These are phyloP conservation scores for Picochlorum costavermella DNA, from an alignment of 139 green algal genomes.

Conservation along the genomic window DNA sequence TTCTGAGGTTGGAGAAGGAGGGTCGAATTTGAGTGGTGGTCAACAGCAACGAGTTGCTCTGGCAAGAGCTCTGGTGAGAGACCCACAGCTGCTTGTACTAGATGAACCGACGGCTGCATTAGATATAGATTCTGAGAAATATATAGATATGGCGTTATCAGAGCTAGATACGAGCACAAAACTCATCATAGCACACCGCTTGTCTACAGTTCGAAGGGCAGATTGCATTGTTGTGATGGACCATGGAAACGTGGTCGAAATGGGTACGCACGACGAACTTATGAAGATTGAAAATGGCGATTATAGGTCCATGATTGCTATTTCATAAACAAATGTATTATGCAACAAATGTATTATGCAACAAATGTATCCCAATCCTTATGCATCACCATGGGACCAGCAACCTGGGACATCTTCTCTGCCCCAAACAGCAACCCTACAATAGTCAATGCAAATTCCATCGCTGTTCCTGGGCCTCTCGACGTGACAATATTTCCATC, in stretches of 20 bases:
- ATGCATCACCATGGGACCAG: slow-evolving; percentile 85
- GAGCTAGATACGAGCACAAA: slow-evolving; percentile 51
- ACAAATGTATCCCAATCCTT: slow-evolving; percentile 16
- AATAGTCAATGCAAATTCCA: slow-evolving; percentile 90
- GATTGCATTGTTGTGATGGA: slow-evolving; percentile 66
- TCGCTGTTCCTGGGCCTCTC: slow-evolving; percentile 78
- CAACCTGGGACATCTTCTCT: slow-evolving; percentile 77
- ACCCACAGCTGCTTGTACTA: slow-evolving; percentile 60
- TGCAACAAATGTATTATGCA: slow-evolving; percentile 14
- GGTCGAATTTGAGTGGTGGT: slow-evolving; percentile 44
- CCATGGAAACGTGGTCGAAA: slow-evolving; percentile 41
- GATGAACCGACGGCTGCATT: slow-evolving; percentile 63
- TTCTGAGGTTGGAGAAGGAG: slow-evolving; percentile 47
- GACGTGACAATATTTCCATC: slow-evolving; percentile 78
- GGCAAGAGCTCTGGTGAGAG: slow-evolving; percentile 67
- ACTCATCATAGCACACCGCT: slow-evolving; percentile 83
- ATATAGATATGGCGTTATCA: slow-evolving; percentile 40
- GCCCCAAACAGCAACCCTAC: slow-evolving; percentile 81
- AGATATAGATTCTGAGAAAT: slow-evolving; percentile 56
- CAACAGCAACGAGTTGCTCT: slow-evolving; percentile 71
- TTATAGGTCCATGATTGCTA: slow-evolving; percentile 35
- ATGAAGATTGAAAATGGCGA: slow-evolving; percentile 29
- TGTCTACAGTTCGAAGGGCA: slow-evolving; percentile 76
- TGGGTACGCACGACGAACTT: slow-evolving; percentile 44
- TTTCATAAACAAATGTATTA: not conserved